A percentile compares a stretch with the other conserved stretches of the same genome.
Conservation (phyloP, 108 stramenopile species). For the Fragilariopsis cylindrus region DNA sequence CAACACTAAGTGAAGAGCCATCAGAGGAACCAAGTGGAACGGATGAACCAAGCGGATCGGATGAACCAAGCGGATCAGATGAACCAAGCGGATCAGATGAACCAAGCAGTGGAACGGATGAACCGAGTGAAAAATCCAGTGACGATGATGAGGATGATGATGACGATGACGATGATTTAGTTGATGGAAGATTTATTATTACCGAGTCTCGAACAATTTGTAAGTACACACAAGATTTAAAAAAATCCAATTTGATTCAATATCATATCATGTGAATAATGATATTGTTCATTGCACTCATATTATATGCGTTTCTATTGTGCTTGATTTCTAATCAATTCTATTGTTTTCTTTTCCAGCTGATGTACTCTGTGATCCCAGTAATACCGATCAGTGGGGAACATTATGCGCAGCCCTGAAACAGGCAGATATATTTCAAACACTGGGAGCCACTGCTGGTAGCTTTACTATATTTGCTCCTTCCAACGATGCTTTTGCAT, state of each 20-base stretch:
- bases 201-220: not conserved
- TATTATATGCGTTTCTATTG: no score
- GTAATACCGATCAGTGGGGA: not conserved
- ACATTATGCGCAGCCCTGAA: not conserved
- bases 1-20: slow-evolving; percentile 2
- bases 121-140: no score
- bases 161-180: not conserved
- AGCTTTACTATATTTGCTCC: slow-evolving; percentile 3
- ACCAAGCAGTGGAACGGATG: no score
- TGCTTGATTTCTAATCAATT: no score
- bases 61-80: no score
- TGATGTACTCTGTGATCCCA: not conserved
- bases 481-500: not conserved
- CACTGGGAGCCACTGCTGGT: not conserved
- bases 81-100: no score
- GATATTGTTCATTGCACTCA: not conserved
- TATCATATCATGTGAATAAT: not conserved
- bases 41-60: no score
- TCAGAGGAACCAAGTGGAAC: not conserved
- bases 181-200: not conserved
- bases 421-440: not conserved
- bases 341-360: not conserved
- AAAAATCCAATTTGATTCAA: not conserved
- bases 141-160: not conserved
- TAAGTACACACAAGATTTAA: not conserved